These are phyloP conservation scores for Leccinum subtestaceum DNA, from an alignment of 768 basidiomycete species.

Conservation along the genomic window DNA sequence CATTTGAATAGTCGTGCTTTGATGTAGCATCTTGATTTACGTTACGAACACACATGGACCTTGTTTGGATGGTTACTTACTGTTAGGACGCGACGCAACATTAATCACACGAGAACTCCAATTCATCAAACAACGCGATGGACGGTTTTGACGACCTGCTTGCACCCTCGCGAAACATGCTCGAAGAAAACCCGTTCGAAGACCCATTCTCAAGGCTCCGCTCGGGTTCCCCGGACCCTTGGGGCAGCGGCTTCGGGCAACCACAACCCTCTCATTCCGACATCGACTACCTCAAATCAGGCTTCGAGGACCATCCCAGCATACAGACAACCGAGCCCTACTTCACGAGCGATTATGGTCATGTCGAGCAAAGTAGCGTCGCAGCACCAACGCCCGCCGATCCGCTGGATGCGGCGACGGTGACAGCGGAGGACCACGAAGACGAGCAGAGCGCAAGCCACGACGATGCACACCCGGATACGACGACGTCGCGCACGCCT, in stretches of 20 bases:
- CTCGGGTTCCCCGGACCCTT: conserved; percentile 72
- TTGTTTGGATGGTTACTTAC: conserved; percentile 7
- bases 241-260: conserved; percentile 62
- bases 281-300: conserved; percentile 29
- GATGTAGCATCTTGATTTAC: conserved; percentile 17
- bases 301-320: conserved; percentile 26
- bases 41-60: conserved; percentile 5
- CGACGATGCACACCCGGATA: conserved; percentile 10
- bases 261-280: conserved; percentile 19
- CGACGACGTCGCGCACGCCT: conserved; percentile 32
- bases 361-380: conserved; percentile 25
- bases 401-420: conserved; percentile 40
- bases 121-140: conserved; percentile 39
- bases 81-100: neutral
- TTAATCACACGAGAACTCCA: neutral
- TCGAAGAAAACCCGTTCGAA: conserved; percentile 77
- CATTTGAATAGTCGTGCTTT: conserved; percentile 59
- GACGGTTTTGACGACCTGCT: conserved; percentile 79
- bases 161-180: conserved; percentile 51
- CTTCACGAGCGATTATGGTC: conserved; percentile 34
- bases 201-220: conserved; percentile 65
- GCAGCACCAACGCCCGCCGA: conserved; percentile 29
- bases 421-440: conserved; percentile 32
- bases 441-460: conserved; percentile 25
- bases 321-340: conserved; percentile 34